These are phyloP conservation scores for Phialocephala subalpina DNA, from an alignment of 2,329 filamentous ascomycete species.

Conservation along the genomic window DNA sequence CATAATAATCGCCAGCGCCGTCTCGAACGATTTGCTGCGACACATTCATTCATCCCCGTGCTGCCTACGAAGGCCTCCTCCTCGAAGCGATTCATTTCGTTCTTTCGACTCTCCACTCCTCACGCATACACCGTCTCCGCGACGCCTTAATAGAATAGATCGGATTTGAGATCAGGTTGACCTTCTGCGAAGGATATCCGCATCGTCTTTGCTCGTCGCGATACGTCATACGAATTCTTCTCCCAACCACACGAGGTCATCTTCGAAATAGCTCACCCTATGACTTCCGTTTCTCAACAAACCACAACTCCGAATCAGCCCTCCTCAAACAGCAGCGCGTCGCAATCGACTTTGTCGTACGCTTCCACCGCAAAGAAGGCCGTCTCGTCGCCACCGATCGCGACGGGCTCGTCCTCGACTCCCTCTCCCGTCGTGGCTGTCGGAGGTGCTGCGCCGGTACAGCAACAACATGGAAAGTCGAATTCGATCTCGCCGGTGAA, in stretches of 20 bases:
- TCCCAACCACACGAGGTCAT: conserved; percentile 35
- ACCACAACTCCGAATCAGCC: conserved; percentile 52
- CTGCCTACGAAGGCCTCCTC: conserved; percentile 30
- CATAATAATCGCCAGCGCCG: conserved; percentile 26
- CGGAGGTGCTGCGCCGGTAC: conserved; percentile 59
- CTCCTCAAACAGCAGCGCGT: conserved; percentile 62
- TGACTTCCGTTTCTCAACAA: conserved; percentile 47
- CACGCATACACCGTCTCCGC: conserved; percentile 17
- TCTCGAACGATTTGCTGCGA: conserved; percentile 32
- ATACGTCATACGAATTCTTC: conserved; percentile 42
- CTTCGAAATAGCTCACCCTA: conserved; percentile 41
- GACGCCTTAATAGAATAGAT: conserved; percentile 30
- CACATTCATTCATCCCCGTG: conserved; percentile 31
- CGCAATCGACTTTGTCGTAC: conserved; percentile 67
- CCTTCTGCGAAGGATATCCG: conserved; percentile 39
- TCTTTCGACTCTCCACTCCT: conserved; percentile 37
- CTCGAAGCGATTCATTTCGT: conserved; percentile 46
- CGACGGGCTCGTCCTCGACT: conserved; percentile 63
- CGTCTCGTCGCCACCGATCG: conserved; percentile 66
- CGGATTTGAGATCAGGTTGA: conserved; percentile 39
- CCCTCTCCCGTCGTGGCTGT: conserved; percentile 63
- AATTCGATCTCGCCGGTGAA: conserved; percentile 82
- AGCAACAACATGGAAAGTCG: conserved; percentile 66
- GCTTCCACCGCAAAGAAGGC: conserved; percentile 73
- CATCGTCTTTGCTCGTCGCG: conserved; percentile 32